These are phyloP conservation scores for Ceratocystis ficicola DNA, from an alignment of 2,329 filamentous ascomycete species.

Conservation along the genomic window DNA sequence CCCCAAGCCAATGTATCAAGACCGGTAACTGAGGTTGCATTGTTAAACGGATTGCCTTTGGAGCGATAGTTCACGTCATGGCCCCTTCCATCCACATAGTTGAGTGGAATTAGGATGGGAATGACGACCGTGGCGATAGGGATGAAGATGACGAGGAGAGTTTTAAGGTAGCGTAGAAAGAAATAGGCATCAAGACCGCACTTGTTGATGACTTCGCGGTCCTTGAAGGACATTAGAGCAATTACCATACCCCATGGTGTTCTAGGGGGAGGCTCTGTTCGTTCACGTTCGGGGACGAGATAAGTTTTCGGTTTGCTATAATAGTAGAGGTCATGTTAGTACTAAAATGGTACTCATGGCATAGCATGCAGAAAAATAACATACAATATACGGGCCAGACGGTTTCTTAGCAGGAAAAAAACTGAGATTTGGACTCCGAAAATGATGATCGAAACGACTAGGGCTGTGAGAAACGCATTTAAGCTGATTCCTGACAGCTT, in stretches of 20 bases:
- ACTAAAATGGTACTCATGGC: neutral
- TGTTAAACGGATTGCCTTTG: conserved; percentile 22
- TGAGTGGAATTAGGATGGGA: conserved; percentile 76
- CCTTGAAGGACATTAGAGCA: conserved; percentile 54
- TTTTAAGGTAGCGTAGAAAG: conserved; percentile 74
- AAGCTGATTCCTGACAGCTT: conserved; percentile 35
- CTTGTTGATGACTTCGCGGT: conserved; percentile 81
- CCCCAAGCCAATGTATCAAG: conserved; percentile 78
- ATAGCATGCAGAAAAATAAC: conserved; percentile 28
- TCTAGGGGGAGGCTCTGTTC: conserved; percentile 59
- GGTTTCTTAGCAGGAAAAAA: conserved; percentile 68
- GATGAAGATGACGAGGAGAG: conserved; percentile 78
- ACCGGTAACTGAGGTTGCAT: conserved; percentile 38
- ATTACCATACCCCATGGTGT: conserved; percentile 41
- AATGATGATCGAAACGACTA: conserved; percentile 49
- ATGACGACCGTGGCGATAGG: conserved; percentile 67
- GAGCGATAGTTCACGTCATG: conserved; percentile 35
- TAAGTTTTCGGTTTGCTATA: conserved; percentile 69
- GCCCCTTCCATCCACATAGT: conserved; percentile 59
- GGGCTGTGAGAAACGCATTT: conserved; percentile 51
- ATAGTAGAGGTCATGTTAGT: conserved; percentile 10
- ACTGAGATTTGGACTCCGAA: conserved; percentile 53
- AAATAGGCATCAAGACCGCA: conserved; percentile 96
- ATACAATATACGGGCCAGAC: conserved; percentile 71
- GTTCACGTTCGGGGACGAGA: conserved; percentile 71